Conservation (phyloP, 176 grass and related monocot species). For the Calamus simplicifolius region DNA sequence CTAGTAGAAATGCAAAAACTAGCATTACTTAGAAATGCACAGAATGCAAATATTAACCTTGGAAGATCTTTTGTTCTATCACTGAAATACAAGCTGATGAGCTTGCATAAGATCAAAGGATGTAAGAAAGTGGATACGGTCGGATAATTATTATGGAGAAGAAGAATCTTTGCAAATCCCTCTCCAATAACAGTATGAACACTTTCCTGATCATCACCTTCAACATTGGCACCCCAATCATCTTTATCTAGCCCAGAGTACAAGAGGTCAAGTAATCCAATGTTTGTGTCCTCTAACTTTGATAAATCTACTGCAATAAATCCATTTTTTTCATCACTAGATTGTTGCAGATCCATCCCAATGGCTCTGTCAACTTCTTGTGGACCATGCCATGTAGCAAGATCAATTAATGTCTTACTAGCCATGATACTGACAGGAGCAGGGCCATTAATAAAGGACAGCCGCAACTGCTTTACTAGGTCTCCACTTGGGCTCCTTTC, state of each 20-base stretch:
- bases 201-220: constrained; percentile 68
- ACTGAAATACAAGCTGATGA: constrained; percentile 60
- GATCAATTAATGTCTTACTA: constrained; percentile 77
- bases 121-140: constrained; percentile 48
- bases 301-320: constrained; percentile 48
- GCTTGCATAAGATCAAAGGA: constrained; percentile 58
- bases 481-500: constrained; percentile 54
- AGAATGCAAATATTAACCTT: constrained; percentile 35
- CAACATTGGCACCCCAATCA: constrained; percentile 41
- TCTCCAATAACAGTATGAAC: constrained; percentile 62
- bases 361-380: constrained; percentile 59
- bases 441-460: constrained; percentile 71
- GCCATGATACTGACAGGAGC: constrained; percentile 72
- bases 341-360: constrained; percentile 40
- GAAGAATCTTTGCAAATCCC: constrained; percentile 92
- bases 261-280: constrained; percentile 71
- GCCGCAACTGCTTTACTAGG: constrained; percentile 56
- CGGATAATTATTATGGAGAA: constrained; percentile 61
- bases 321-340: constrained; percentile 29
- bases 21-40: too few relatives aligned
- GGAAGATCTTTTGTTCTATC: constrained; percentile 61
- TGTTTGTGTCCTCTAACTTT: constrained; percentile 47
- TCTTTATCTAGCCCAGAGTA: constrained; percentile 63
- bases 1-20: too few relatives aligned
- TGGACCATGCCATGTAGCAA: constrained; percentile 75